Evolutionary conservation across 1,284 basidiomycete species (phyloP).

Genomic region (Ceratorhiza oryzae-sativae): DNA sequence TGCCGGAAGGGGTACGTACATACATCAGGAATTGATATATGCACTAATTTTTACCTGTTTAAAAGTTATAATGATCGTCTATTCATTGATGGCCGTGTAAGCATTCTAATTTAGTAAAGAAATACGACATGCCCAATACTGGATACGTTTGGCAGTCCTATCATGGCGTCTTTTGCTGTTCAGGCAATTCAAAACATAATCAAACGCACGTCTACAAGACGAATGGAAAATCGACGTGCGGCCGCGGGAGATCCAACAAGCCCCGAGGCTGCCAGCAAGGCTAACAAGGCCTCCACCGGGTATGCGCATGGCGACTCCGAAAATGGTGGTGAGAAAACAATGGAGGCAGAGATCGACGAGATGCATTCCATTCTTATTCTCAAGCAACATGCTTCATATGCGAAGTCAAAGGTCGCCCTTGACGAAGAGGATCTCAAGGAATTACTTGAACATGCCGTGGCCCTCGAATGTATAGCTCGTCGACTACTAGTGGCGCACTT

Average conservation of each 20-base stretch:
- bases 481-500: constrained; percentile 41
- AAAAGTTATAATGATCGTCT: constrained; percentile 39
- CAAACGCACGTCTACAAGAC: constrained; percentile 38
- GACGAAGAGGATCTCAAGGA: constrained; percentile 34
- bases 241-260: neutral
- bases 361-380: constrained; percentile 31
- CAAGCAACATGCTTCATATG: neutral
- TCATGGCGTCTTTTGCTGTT: constrained; percentile 56
- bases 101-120: neutral
- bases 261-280: neutral
- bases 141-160: constrained; percentile 44
- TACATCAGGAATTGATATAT: neutral
- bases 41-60: neutral
- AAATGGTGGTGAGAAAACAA: constrained; percentile 11
- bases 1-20: constrained; percentile 34
- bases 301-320: constrained; percentile 38
- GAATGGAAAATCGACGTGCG: constrained; percentile 29
- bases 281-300: neutral
- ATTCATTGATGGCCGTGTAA: constrained; percentile 41
- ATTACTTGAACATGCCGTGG: constrained; percentile 39
- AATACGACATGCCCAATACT: neutral
- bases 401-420: constrained; percentile 18
- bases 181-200: constrained; percentile 54
- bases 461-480: constrained; percentile 43
- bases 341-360: constrained; percentile 32